Evolutionary conservation across 768 basidiomycete genomes (phyloP).

Genomic region (Xerocomellus chrysenteron): DNA sequence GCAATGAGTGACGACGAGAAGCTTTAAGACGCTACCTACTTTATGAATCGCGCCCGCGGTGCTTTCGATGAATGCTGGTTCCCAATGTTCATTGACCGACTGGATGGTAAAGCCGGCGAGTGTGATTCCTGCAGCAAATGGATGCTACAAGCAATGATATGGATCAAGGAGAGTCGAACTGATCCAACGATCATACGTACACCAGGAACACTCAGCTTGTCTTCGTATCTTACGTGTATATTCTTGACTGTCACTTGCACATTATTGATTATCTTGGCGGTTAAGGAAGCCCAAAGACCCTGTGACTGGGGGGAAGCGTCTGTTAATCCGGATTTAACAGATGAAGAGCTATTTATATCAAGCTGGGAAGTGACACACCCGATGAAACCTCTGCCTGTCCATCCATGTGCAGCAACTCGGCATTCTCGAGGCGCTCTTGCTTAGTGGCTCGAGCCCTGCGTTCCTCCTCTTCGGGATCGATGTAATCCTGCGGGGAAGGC

Average conservation of each 20-base stretch:
- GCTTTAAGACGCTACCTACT: conserved; percentile 37
- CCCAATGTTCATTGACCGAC: conserved; percentile 87
- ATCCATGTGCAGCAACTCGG: conserved; percentile 76
- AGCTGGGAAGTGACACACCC: conserved; percentile 36
- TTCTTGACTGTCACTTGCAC: conserved; percentile 94
- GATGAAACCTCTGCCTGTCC: conserved; percentile 50
- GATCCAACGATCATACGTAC: conserved; percentile 45
- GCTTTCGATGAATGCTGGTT: conserved; percentile 90
- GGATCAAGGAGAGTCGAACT: neutral
- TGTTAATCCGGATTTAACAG: conserved; percentile 16
- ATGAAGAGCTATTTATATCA: neutral
- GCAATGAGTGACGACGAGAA: conserved; percentile 3
- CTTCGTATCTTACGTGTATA: conserved; percentile 96
- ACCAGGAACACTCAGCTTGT: conserved; percentile 88
- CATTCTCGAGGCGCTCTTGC: conserved; percentile 82
- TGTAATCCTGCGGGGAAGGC: conserved; percentile 66
- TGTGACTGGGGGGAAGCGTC: conserved; percentile 73
- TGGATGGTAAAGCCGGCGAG: conserved; percentile 83
- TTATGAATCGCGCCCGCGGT: conserved; percentile 87
- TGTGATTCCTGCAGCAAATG: conserved; percentile 90
- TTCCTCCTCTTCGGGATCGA: conserved; percentile 85
- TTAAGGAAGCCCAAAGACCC: conserved; percentile 78
- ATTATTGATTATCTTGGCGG: conserved; percentile 92
- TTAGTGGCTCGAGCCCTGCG: conserved; percentile 80
- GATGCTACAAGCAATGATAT: conserved; percentile 57